Evolutionary conservation across 73 alveolate species (phyloP).

Genomic region (Symbiodinium natans): DNA sequence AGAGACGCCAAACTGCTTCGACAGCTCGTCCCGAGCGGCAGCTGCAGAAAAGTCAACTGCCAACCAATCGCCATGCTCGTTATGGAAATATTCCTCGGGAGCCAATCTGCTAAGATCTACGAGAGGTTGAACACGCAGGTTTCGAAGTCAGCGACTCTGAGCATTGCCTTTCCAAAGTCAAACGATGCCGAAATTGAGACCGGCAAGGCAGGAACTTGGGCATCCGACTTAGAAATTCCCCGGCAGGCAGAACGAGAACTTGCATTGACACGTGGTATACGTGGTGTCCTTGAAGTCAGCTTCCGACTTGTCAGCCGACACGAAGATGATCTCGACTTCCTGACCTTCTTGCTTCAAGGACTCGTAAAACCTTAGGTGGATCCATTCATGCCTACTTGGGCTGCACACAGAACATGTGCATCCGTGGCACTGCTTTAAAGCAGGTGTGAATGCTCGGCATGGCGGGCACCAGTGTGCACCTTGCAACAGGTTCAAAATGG

Average conservation of each 20-base stretch:
- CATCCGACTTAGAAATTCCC: too few species aligned
- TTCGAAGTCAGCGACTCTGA: too few species aligned
- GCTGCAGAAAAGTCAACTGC: conserved; percentile 61
- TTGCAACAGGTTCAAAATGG: not conserved
- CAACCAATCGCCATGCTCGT: conserved; percentile 88
- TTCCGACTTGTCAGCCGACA: conserved; percentile 85
- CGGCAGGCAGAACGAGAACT: too few species aligned
- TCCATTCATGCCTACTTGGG: not conserved
- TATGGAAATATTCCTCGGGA: conserved; percentile 50
- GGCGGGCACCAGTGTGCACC: conserved; percentile 99
- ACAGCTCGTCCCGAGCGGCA: conserved; percentile 2
- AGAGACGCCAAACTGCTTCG: conserved; percentile 34
- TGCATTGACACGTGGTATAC: too few species aligned
- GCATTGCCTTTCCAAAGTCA: too few species aligned
- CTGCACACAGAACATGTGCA: not conserved
- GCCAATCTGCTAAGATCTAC: too few species aligned
- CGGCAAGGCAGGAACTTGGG: too few species aligned
- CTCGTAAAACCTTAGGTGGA: conserved; percentile 95
- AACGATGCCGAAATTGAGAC: too few species aligned
- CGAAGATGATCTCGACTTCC: conserved; percentile 94
- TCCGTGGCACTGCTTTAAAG: conserved; percentile 29
- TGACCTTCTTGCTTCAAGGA: conserved; percentile 55
- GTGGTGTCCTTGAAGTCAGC: conserved; percentile 43
- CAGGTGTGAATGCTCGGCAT: conserved; percentile 98
- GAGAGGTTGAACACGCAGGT: too few species aligned